Base-by-base conservation (phyloP, 2,329 filamentous ascomycete genomes). In the Botrytis tulipae region DNA sequence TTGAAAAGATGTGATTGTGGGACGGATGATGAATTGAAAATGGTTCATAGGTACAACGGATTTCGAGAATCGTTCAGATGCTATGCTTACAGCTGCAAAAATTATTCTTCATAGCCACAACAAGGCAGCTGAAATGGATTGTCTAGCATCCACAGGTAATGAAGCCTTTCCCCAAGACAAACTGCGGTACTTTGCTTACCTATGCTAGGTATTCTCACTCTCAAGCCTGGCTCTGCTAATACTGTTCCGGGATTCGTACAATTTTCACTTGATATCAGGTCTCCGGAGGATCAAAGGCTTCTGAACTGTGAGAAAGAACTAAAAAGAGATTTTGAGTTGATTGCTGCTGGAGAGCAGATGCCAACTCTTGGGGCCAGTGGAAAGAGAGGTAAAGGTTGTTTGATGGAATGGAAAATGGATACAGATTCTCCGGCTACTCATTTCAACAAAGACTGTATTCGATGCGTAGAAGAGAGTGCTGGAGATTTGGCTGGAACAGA, bases 191-290 rank as follows among this genome's bases (percentile, higher is more conserved):
- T 46, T 6, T 72, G 9, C 37, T 57, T 37, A 68, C 22, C 37
- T 42, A 4, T 40, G 22, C n/a, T 42, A 73, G 92, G 92, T 0
- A 92, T 94, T 72, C 81, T 94, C 67, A 89, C 86, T 20, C 83
- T 90, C 12, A 87, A 86, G 65, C 91, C 92, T 0, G 91, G 91
- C 7, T 91, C 87, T 74, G 92, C 91, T 25, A 94, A 94, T 81
- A 94, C 92, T 0, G 90, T 94, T 0, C 91, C 92, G 0, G 90
- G 91, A 0, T 82, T 84, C 44, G 92, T 93, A 9, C 85, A 85
- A 62, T 92, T 93, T 81, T 89, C 86, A 44, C 86, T 93, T 8
- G 92, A 94, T 78, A 87, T 93, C 71, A 88, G 91, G 46, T 86
- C 88, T 0, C 86, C 84, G 8, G 84, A 86, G 48, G 88, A 91